Conservation (phyloP, 2,329 filamentous ascomycete species). For the Phialophora tarda region DNA sequence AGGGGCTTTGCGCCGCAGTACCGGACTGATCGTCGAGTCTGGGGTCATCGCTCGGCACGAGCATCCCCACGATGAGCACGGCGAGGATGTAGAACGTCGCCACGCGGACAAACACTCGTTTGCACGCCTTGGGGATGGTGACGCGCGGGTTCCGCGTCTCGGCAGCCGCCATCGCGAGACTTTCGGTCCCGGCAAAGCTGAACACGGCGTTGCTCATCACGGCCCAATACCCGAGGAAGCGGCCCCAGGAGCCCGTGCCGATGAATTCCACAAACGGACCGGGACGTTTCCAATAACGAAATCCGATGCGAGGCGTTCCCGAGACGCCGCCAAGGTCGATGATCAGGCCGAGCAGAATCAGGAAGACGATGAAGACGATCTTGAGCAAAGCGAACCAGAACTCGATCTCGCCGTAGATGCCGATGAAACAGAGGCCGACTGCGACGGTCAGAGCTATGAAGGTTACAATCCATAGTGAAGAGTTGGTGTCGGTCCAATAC, state of each 20-base stretch:
- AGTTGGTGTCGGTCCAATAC: constrained; percentile 65
- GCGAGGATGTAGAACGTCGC: constrained; percentile 48
- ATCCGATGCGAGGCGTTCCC: constrained; percentile 65
- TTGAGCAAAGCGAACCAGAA: constrained; percentile 61
- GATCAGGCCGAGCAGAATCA: constrained; percentile 60
- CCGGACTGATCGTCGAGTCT: constrained; percentile 44
- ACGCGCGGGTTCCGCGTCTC: constrained; percentile 49
- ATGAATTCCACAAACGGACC: constrained; percentile 72
- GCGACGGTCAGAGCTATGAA: constrained; percentile 47
- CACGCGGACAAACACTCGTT: constrained; percentile 50
- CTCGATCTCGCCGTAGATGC: constrained; percentile 59
- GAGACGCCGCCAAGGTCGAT: constrained; percentile 68
- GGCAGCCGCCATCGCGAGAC: constrained; percentile 49
- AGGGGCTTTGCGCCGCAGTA: constrained; percentile 55
- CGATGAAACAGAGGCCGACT: constrained; percentile 46
- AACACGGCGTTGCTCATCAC: constrained; percentile 51
- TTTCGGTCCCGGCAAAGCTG: constrained; percentile 51
- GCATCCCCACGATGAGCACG: constrained; percentile 46
- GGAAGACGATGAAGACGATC: constrained; percentile 64
- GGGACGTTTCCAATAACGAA: constrained; percentile 71
- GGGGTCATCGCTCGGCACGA: constrained; percentile 47
- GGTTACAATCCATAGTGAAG: constrained; percentile 50
- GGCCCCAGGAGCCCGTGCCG: constrained; percentile 61
- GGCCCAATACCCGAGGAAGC: constrained; percentile 66
- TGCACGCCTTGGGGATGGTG: constrained; percentile 50